phyloP scores from a whole-genome alignment of 1,139 yeast species.

The Yamadazyma epiphylla region DNA sequence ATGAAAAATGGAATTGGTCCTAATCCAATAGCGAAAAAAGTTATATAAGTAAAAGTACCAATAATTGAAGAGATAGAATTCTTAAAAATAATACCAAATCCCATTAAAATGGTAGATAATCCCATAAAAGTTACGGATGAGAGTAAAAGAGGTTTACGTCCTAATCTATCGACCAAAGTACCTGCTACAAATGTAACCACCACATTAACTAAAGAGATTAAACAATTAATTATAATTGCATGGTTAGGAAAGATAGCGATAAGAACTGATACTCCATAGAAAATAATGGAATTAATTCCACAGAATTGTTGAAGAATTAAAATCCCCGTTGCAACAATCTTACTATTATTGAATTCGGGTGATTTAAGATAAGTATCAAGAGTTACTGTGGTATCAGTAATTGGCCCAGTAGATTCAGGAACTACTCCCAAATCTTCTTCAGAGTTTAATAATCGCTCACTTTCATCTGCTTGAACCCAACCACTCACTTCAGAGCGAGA shows the following conservation, averaged over 20 bases:
- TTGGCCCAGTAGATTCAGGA: slow-evolving; percentile 1
- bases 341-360: slow-evolving; percentile 52
- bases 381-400: slow-evolving; percentile 16
- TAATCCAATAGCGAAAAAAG: slow-evolving; percentile 82
- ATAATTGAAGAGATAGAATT: slow-evolving; percentile 53
- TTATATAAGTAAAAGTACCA: slow-evolving; percentile 70
- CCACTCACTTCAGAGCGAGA: slow-evolving; percentile 36
- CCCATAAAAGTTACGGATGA: slow-evolving; percentile 71
- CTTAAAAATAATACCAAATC: slow-evolving; percentile 55
- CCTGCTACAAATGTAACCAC: slow-evolving; percentile 72
- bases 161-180: slow-evolving; percentile 64
- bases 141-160: slow-evolving; percentile 69
- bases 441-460: slow-evolving; percentile 10
- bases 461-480: slow-evolving; percentile 24
- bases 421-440: no score
- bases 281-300: slow-evolving; percentile 88
- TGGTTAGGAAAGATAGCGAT: slow-evolving; percentile 63
- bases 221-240: slow-evolving; percentile 68
- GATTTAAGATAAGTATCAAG: slow-evolving; percentile 46
- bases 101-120: slow-evolving; percentile 57
- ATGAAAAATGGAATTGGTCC: slow-evolving; percentile 94
- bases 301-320: slow-evolving; percentile 88
- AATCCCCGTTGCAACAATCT: slow-evolving; percentile 65
- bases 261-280: slow-evolving; percentile 85
- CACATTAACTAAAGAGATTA: slow-evolving; percentile 70